Conservation (phyloP, 2,329 filamentous ascomycete genomes). For the Phyllachora maydis region DNA sequence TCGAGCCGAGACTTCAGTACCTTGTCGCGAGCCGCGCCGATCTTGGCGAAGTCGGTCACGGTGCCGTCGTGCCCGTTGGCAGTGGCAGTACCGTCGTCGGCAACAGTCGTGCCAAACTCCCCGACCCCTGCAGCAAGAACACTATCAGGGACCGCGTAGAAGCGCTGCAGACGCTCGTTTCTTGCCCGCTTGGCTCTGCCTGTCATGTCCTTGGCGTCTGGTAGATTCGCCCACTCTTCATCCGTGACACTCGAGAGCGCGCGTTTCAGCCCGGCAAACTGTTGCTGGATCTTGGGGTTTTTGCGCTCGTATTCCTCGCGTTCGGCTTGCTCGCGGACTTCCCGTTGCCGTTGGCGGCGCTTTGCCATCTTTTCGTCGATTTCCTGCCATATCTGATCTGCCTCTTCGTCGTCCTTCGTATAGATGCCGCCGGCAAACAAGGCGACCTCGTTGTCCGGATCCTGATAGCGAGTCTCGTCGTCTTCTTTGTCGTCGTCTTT, state of each 20-base stretch:
- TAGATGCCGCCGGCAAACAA: constrained; percentile 91
- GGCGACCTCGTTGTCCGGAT: constrained; percentile 92
- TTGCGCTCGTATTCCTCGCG: constrained; percentile 88
- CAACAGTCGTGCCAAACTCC: constrained; percentile 75
- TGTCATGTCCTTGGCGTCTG: constrained; percentile 90
- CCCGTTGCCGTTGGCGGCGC: constrained; percentile 71
- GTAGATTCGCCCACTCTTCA: constrained; percentile 89
- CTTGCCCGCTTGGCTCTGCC: constrained; percentile 78
- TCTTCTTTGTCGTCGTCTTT: constrained; percentile 50
- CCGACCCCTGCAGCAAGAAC: constrained; percentile 70
- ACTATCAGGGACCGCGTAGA: constrained; percentile 93
- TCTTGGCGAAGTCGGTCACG: constrained; percentile 95
- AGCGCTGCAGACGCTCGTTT: constrained; percentile 63
- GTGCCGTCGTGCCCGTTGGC: constrained; percentile 50
- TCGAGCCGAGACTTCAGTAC: constrained; percentile 88
- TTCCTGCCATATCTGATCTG: constrained; percentile 84
- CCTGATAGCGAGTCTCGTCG: constrained; percentile 69
- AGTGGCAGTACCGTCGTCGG: constrained; percentile 44
- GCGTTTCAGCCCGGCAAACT: constrained; percentile 91
- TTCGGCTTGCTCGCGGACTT: constrained; percentile 79
- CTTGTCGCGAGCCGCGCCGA: constrained; percentile 89
- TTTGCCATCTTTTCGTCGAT: constrained; percentile 96
- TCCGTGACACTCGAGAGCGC: constrained; percentile 74
- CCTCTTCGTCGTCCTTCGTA: constrained; percentile 94
- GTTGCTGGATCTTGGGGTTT: constrained; percentile 94